phyloP scores from a whole-genome alignment of 2,329 filamentous ascomycete genomes.

The Xylariaceae sp. region DNA sequence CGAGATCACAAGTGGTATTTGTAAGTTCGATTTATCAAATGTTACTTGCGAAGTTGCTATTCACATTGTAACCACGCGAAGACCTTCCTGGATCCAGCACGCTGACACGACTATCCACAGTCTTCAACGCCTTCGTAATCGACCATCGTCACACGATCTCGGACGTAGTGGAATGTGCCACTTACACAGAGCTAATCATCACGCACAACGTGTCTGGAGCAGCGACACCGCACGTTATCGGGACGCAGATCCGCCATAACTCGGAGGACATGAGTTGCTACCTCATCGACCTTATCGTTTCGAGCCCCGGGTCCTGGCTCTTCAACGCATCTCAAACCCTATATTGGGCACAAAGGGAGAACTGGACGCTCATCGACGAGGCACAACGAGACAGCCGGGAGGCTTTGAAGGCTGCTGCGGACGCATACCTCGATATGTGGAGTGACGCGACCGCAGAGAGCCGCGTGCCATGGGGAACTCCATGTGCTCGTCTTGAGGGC shows the following conservation, averaged over 20 bases:
- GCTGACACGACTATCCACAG: slow-evolving; percentile 1
- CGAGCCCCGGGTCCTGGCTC: slow-evolving; percentile 35
- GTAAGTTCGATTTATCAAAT: slow-evolving; percentile 3
- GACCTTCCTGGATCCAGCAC: neutral
- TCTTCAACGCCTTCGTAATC: slow-evolving; percentile 24
- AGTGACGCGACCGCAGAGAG: slow-evolving; percentile 28
- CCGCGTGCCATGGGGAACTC: slow-evolving; percentile 35
- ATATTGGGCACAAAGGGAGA: slow-evolving; percentile 31
- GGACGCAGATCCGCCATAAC: slow-evolving; percentile 35
- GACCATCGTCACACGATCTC: slow-evolving; percentile 30
- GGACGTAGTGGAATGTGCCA: slow-evolving; percentile 33
- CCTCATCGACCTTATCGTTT: slow-evolving; percentile 34
- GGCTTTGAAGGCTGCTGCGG: slow-evolving; percentile 30
- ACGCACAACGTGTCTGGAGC: slow-evolving; percentile 21
- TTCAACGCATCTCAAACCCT: slow-evolving; percentile 37
- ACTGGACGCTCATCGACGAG: slow-evolving; percentile 31
- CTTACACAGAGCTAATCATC: slow-evolving; percentile 28
- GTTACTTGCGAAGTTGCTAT: neutral
- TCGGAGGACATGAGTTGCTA: slow-evolving; percentile 23
- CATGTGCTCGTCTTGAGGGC: slow-evolving; percentile 33
- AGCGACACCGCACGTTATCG: slow-evolving; percentile 30
- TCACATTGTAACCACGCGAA: neutral
- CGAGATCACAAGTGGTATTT: slow-evolving; percentile 27
- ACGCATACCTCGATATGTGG: slow-evolving; percentile 39
- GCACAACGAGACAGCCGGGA: slow-evolving; percentile 27